A percentile compares a stretch with the other conserved stretches of the same genome.
These are phyloP conservation scores for Diaporthe helianthi DNA, from an alignment of 2,329 filamentous ascomycete species.

Conservation along the genomic window DNA sequence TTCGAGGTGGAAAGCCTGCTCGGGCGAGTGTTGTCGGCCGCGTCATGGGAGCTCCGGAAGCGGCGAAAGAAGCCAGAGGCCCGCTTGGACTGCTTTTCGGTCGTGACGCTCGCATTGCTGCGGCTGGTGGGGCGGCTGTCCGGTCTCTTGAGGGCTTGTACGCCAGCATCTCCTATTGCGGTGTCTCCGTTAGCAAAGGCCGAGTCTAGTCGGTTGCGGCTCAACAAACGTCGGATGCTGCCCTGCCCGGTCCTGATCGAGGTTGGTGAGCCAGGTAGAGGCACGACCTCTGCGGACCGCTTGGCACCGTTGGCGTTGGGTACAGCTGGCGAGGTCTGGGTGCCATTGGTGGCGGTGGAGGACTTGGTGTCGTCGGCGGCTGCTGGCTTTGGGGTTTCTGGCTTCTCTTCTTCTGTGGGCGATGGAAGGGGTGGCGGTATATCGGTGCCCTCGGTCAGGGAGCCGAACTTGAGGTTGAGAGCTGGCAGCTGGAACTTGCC, in stretches of 20 bases:
- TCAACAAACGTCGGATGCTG: conserved; percentile 65
- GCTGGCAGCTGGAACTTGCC: conserved; percentile 61
- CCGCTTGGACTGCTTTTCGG: conserved; percentile 62
- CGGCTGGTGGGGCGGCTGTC: conserved; percentile 57
- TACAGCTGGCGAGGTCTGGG: conserved; percentile 39
- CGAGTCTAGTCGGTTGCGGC: conserved; percentile 61
- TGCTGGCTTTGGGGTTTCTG: conserved; percentile 43
- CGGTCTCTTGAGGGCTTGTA: conserved; percentile 41
- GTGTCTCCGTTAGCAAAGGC: conserved; percentile 58
- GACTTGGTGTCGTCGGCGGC: conserved; percentile 34
- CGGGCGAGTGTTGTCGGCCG: conserved; percentile 43
- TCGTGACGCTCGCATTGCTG: conserved; percentile 55
- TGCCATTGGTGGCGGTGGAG: conserved; percentile 49
- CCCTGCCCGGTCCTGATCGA: conserved; percentile 59
- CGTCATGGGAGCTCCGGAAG: conserved; percentile 51
- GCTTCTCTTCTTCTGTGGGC: conserved; percentile 57
- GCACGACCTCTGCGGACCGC: conserved; percentile 57
- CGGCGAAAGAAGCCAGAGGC: conserved; percentile 66
- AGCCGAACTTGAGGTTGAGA: conserved; percentile 65
- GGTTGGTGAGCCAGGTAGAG: conserved; percentile 53
- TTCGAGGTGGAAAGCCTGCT: conserved; percentile 52
- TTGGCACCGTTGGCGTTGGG: conserved; percentile 51
- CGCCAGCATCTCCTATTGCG: conserved; percentile 42
- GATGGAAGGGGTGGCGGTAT: conserved; percentile 66
- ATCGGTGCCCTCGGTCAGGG: conserved; percentile 66